Evolutionary conservation across 352 stramenopile species (phyloP), one percentile per base, ranked within the genome.

Genomic region (Plasmopara muralis): DNA sequence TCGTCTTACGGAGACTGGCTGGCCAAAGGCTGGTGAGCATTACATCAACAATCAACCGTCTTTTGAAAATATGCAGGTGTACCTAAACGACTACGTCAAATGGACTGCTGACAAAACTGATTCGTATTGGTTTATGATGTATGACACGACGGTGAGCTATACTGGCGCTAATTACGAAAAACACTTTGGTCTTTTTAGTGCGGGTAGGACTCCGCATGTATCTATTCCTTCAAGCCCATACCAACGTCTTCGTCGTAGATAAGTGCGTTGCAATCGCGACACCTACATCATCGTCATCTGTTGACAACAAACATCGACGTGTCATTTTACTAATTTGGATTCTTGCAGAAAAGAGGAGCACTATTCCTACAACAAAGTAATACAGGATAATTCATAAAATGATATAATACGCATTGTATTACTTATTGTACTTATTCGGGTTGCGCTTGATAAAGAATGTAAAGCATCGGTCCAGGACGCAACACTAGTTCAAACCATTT

Each of bases 111-210:
- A 60, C 29, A 56, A 54, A 16, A 29, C 39, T 31, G 54, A 65
- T 34, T 64, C 71, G 39, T 82, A 74, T 60, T 82, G 61, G 57
- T 78, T 82, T 66, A 74, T 81, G 71, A 77, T 81, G 67, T 80
- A 77, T 62, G 72, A 83, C 48, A 68, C 61, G 44, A 79, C 50
- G 6, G 47, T 63, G 45, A 70, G 67, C 43, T 76, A 81, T 66
- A 56, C 50, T 7, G 60, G 64, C 30, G 48, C 42, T 2, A 57
- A 76, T 14, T 82, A 70, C 56, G 72, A 85, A 52, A 78, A 64
- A 43, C 66, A 71, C 58, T 85, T 83, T 44, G 74, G 72, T 42
- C 58, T 85, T 9, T 67, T 67, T 20, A 59, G 53, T 50, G 62
- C 60, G 38, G 70, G 81, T 53, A 68, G 46, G 46, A 53, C 44